Conservation (phyloP, 2,329 filamentous ascomycete species). For the Podosphaera xanthii region DNA sequence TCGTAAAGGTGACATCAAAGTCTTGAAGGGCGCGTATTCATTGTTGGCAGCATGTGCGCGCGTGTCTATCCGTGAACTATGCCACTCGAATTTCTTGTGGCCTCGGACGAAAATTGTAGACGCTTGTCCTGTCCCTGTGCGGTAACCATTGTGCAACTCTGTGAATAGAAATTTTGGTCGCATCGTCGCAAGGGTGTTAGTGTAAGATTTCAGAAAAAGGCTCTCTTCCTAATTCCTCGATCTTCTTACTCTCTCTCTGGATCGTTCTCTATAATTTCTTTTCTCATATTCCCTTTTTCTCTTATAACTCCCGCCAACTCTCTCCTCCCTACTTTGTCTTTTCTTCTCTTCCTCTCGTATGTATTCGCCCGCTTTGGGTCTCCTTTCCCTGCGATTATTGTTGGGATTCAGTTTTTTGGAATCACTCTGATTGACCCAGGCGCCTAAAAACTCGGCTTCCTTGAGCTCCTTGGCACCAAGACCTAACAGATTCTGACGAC, state of each 20-base stretch:
- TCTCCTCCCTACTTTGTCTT: conserved; percentile 20
- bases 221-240: conserved; percentile 4
- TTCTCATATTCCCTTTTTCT: conserved; percentile 12
- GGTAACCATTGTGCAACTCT: too few species aligned
- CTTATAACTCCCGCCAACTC: conserved; percentile 7
- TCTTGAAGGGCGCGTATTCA: too few species aligned
- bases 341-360: conserved; percentile 22
- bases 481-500: conserved; percentile 60
- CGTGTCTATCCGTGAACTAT: too few species aligned
- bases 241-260: conserved; percentile 9
- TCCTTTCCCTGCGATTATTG: conserved; percentile 17
- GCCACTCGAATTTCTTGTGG: too few species aligned
- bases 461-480: conserved; percentile 71
- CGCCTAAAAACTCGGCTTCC: conserved; percentile 48
- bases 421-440: conserved; percentile 51
- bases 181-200: too few species aligned
- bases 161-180: too few species aligned
- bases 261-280: conserved; percentile 10
- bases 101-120: too few species aligned
- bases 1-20: too few species aligned
- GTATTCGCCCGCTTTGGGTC: conserved; percentile 9
- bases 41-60: too few species aligned
- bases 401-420: conserved; percentile 23
- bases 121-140: too few species aligned
- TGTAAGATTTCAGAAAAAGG: not conserved